Percentiles rank a stretch among this genome's conserved stretches.
These are phyloP conservation scores for Gracilariopsis chorda DNA, from an alignment of 23 red algal genomes.

Conservation along the genomic window DNA sequence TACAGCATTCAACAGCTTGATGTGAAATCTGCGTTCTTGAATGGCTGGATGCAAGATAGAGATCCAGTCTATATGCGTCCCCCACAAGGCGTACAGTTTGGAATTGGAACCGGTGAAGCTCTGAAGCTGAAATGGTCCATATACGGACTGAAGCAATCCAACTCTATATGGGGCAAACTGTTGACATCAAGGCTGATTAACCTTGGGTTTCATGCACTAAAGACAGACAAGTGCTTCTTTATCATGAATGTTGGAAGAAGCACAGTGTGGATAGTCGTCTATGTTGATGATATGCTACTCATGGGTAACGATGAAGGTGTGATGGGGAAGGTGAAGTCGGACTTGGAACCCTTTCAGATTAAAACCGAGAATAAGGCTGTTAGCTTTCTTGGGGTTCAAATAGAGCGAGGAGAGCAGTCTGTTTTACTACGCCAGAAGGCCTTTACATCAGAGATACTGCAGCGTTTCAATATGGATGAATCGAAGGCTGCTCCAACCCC, in stretches of 20 bases:
- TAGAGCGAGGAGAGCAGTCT: background rate
- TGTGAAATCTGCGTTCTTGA: background rate
- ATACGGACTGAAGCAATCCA: background rate
- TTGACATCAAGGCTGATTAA: background rate
- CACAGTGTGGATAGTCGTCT: background rate
- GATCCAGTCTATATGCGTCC: background rate
- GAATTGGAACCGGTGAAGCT: background rate
- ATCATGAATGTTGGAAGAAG: background rate
- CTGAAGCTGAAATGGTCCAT: background rate
- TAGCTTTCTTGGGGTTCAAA: background rate
- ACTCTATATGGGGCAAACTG: background rate
- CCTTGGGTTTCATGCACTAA: background rate
- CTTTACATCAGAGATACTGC: background rate
- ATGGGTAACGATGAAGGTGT: background rate
- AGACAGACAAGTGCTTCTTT: background rate
- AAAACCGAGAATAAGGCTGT: background rate
- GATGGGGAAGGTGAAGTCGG: background rate
- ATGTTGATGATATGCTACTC: background rate
- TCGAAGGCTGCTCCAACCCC: background rate
- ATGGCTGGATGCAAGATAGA: background rate
- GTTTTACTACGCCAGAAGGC: background rate
- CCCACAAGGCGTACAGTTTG: background rate
- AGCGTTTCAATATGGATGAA: background rate
- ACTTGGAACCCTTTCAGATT: background rate
- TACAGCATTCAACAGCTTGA: background rate